Base-by-base conservation (phyloP, 306 rosid species). In the Senna siamea region DNA sequence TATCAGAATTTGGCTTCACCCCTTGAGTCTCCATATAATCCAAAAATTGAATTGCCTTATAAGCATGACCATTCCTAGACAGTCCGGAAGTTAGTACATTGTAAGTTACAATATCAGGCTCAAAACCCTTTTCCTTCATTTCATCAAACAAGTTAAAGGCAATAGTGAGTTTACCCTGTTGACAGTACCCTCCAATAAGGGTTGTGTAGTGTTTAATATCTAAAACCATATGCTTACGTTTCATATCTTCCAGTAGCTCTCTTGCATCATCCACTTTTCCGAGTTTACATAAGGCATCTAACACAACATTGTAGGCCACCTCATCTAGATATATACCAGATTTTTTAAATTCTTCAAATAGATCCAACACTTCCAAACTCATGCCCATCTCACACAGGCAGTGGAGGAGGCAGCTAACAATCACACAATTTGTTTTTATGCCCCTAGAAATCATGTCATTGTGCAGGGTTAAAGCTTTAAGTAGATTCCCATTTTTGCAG, bases 151-250 rank as follows among this genome's bases (percentile, higher is more conserved):
- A 18, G 40, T 70, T 50, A 19, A 54, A n/a, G 22, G 92, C 96
- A 77, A 72, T 55, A 56, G 2, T 6, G 23, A 78, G 64, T 35
- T 85, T 77, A 59, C 88, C 91, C 62, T 70, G 78, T 54, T 75
- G 75, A 75, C 70, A 87, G 65, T 82, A 86, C 46, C 98, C 98
- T 46, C 77, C 79, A 44, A 93, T 89, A 57, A 93, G 67, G 5
- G 96, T 93, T 6, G 97, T 93, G 81, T 86, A 91, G 79, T 91
- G 98, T 74, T 80, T 79, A 66, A 84, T 22, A 83, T 93, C 97
- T 74, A 91, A 71, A 67, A 3, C 77, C 68, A 89, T 72, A 22
- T 44, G 50, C 69, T 75, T 85, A 52, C 37, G 58, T 77, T 81
- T 86, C 98, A 93, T 89, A 65, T 83, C 93, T 54, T 89, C 82